phyloP scores from a whole-genome alignment of 305 asterid species.

The Fraxinus platypoda region DNA sequence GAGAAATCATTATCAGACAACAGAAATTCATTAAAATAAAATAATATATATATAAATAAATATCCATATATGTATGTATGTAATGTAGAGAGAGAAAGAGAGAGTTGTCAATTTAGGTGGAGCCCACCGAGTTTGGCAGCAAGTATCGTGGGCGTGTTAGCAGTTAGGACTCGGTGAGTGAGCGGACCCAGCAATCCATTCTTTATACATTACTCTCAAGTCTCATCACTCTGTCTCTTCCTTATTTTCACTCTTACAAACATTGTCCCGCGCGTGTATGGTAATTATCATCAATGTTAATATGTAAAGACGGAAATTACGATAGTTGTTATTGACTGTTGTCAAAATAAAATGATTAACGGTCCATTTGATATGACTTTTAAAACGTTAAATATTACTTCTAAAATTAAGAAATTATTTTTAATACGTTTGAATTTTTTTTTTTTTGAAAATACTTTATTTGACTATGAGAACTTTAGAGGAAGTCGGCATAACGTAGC shows the following conservation, averaged over 20 bases:
- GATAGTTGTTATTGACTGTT: not conserved
- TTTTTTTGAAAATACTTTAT: too few species aligned
- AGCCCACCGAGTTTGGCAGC: conserved; percentile 36
- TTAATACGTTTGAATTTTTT: too few species aligned
- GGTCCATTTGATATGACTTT: too few species aligned
- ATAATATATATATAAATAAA: not conserved
- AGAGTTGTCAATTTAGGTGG: conserved; percentile 36
- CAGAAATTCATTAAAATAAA: conserved; percentile 23
- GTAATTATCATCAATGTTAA: not conserved
- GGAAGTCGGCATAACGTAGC: not conserved
- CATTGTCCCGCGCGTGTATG: conserved; percentile 18
- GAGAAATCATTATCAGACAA: conserved; percentile 23
- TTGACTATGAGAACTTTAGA: not conserved
- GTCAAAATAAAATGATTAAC: not conserved
- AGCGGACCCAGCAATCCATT: conserved; percentile 17
- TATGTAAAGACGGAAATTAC: not conserved
- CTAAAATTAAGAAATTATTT: too few species aligned
- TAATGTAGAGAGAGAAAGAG: not conserved
- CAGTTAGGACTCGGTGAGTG: conserved; percentile 30
- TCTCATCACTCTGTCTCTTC: conserved; percentile 38
- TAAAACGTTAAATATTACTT: too few species aligned
- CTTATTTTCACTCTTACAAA: not conserved
- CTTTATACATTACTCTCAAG: conserved; percentile 25
- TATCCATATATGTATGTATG: not conserved
- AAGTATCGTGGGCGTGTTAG: conserved; percentile 32